Conservation (phyloP, 1,284 basidiomycete genomes). For the Phylloporus sp. region DNA sequence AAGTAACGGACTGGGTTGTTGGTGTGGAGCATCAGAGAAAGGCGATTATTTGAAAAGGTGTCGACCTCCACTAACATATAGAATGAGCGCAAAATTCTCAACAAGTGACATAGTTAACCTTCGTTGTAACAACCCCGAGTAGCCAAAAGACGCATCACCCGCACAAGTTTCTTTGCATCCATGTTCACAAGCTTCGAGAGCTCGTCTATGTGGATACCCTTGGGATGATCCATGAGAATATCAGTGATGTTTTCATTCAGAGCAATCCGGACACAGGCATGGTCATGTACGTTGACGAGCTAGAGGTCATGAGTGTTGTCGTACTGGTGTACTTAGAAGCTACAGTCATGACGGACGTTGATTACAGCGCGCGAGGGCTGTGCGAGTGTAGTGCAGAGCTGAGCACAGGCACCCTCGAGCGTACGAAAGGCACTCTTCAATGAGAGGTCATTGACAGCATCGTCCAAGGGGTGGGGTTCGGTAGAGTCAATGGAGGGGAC, state of each 20-base stretch:
- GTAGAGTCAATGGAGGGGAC: conserved; percentile 29
- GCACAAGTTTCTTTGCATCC: conserved; percentile 35
- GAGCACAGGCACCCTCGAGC: conserved; percentile 35
- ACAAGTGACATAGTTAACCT: conserved; percentile 19
- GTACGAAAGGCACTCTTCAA: conserved; percentile 29
- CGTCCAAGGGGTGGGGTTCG: conserved; percentile 28
- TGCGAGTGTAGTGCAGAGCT: conserved; percentile 35
- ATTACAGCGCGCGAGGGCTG: conserved; percentile 32
- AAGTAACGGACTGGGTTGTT: not conserved
- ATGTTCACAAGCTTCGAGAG: conserved; percentile 32
- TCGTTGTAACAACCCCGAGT: conserved; percentile 43
- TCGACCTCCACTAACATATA: not conserved
- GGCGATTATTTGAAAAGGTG: not conserved
- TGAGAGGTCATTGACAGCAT: conserved; percentile 25
- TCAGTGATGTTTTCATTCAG: conserved; percentile 30
- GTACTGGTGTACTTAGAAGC: too few species aligned
- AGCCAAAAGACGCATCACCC: conserved; percentile 41
- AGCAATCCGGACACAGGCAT: too few species aligned
- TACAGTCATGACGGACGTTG: conserved; percentile 23
- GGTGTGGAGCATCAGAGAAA: not conserved
- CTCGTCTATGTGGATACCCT: conserved; percentile 37
- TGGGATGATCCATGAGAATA: conserved; percentile 30
- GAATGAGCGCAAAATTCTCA: too few species aligned
- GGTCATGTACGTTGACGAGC: too few species aligned
- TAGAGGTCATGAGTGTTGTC: too few species aligned